A percentile compares a stretch with the other conserved stretches of the same genome.
Conservation (phyloP, 2,329 filamentous ascomycete species). For the Septoria linicola region DNA sequence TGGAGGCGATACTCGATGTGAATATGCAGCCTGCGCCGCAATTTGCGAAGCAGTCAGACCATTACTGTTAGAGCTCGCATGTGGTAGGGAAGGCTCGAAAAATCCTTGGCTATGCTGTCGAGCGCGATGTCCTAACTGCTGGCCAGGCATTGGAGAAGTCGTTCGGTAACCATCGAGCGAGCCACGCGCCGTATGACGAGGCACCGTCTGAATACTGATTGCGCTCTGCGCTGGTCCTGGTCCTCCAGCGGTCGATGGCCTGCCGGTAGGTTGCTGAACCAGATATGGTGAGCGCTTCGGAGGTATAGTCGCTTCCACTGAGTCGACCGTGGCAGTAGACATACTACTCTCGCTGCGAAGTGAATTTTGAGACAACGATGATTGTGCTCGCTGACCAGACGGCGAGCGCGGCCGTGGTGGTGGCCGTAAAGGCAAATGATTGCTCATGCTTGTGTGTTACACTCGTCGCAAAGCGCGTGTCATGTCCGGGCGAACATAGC, state of each 20-base stretch:
- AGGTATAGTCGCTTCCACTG: constrained; percentile 33
- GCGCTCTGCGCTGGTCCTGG: constrained; percentile 34
- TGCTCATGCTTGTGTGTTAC: constrained; percentile 28
- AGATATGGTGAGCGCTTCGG: constrained; percentile 43
- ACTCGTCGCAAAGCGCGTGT: constrained; percentile 6
- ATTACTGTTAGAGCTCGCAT: constrained; percentile 34
- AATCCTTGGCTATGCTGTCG: constrained; percentile 73
- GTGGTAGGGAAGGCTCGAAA: constrained; percentile 70
- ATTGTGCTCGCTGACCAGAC: constrained; percentile 36
- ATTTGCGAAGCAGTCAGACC: constrained; percentile 68
- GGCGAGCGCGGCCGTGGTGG: constrained; percentile 36
- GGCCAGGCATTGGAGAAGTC: constrained; percentile 33
- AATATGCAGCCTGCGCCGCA: constrained; percentile 72
- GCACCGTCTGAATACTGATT: constrained; percentile 38
- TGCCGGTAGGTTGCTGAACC: constrained; percentile 30
- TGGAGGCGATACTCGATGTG: constrained; percentile 46
- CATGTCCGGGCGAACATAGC: background rate
- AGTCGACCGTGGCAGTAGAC: constrained; percentile 42
- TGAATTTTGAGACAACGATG: constrained; percentile 35
- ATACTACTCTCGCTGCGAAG: constrained; percentile 38
- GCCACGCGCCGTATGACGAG: constrained; percentile 34
- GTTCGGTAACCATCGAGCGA: constrained; percentile 37
- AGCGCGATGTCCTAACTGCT: constrained; percentile 53
- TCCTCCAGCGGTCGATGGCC: constrained; percentile 38
- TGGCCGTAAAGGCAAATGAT: constrained; percentile 32